phyloP scores from a whole-genome alignment of 495 filamentous ascomycete genomes.

The Annulohypoxylon bovei region DNA sequence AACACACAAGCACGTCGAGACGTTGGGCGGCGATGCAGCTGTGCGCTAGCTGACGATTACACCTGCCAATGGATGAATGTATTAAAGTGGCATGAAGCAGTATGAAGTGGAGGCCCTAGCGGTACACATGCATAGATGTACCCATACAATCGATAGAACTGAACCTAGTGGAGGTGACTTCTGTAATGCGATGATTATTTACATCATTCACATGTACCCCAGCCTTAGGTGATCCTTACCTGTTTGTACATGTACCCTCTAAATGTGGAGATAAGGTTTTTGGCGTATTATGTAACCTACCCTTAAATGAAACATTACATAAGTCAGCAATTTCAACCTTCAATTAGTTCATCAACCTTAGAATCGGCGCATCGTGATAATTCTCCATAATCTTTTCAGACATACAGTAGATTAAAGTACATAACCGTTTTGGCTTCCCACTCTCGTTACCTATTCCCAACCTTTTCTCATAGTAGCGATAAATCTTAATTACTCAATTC shows the following conservation, averaged over 20 bases:
- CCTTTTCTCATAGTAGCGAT: not conserved
- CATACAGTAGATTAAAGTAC: not conserved
- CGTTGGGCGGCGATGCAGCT: constrained; percentile 48
- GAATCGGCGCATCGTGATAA: constrained; percentile 12
- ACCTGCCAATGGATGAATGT: not conserved
- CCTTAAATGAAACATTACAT: not conserved
- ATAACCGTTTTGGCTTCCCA: constrained; percentile 1
- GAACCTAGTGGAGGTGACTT: not conserved
- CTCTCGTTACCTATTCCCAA: not conserved
- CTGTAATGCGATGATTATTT: not conserved
- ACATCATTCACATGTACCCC: constrained; percentile 1
- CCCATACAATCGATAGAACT: not conserved
- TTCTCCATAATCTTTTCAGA: not conserved
- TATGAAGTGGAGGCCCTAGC: not conserved
- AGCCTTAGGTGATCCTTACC: not conserved
- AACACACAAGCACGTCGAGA: not conserved
- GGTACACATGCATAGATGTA: not conserved
- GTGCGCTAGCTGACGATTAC: constrained; percentile 31
- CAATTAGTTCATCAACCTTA: not conserved
- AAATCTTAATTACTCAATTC: constrained; percentile 9
- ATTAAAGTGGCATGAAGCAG: not conserved
- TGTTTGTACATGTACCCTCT: not conserved
- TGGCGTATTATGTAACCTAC: not conserved
- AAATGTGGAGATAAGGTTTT: not conserved
- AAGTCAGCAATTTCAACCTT: constrained; percentile 6